Base-by-base conservation (phyloP, 2,329 filamentous ascomycete species). In the Talaromyces sp. region DNA sequence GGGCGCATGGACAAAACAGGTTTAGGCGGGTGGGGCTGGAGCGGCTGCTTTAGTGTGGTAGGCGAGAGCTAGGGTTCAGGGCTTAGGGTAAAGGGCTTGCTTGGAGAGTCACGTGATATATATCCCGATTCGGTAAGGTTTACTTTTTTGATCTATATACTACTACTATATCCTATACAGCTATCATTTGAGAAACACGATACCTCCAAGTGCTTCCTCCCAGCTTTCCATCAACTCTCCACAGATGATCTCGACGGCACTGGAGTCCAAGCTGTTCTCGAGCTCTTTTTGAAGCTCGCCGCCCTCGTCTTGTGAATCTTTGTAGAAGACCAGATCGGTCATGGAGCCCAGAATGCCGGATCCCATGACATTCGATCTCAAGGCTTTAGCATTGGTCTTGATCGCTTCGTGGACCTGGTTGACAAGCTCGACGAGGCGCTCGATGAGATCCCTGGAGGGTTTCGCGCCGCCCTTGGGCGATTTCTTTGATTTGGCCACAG, bases 141-240 rank as follows among this genome's bases (percentile, higher is more conserved):
- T 47, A 1, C 12, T 10, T 2, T 23, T 59, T 23, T 56, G 33
- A 30, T 47, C 40, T 59, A 51, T 51, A 10, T n/a, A 23, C 42
- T 47, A 36, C 33, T 34, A 28, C 16, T 53, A 42, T 52, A 53
- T 47, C 44, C 4, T n/a, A n/a, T 31, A 53, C 50, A 51, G 27
- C 27, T 23, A 8, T 27, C 63, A 76, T 51, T 75, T 61, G 58
- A 62, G 68, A 14, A 60, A 59, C 62, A 79, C 60, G 42, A 80
- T 66, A 3, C 78, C 77, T 58, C 77, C 72, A 28, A 81, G 69
- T 5, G 72, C 77, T 59, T 79, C 78, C 55, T 79, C 77, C 79
- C 78, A 81, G 65, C 79, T 80, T 62, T 80, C 78, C 70, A 76
- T 79, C 65, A 81, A 67, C 34, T 71, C 69, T n/a, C 75, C 77